Base-by-base conservation (phyloP, 2,329 filamentous ascomycete genomes). In the Tympanopsis confertula region DNA sequence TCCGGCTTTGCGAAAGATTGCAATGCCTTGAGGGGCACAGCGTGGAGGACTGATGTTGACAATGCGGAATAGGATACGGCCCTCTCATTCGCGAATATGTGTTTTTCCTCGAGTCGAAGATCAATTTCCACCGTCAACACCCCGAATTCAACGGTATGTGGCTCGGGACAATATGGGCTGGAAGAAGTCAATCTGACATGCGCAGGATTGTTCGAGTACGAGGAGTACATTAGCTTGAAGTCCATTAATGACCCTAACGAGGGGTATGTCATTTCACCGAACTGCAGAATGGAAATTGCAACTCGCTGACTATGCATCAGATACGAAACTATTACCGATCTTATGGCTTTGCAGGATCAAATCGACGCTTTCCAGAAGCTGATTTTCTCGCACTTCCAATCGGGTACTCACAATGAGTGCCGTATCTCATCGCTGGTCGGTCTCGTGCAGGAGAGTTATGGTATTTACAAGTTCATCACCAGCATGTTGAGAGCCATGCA, bases 401-500 rank as follows among this genome's bases (percentile, higher is more conserved):
- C 80, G 46, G 84, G 88, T 19, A 80, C 83, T 35, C 94, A 94
- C 63, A 98, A 96, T 52, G 91, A 98, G 59, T 96, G 89, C 59
- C 76, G 89, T 44, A 98, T 98, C 51, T 93, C 89, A 13, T 86
- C 91, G 1, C 65, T 98, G 38, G 88, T 96, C 17, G 86, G 88
- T 2, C 66, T 98, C 32, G 91, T 98, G 3, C 86, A 94, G 56
- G 91, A 98, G 66, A 96, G 87, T 57, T 98, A 96, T 60, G 91
- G 91, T 35, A 96, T 98, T 49, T 98, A 98, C 70, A 96, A 96
- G 62, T 98, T 98, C 58, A 88, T 95, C 46, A 98, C 91, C 0
- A 98, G 91, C 81, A 98, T 98, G 91, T 64, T 98, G 44, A 78
- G 91, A 39, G 91, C 91, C 13, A 95, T 98, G 88, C 89, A 98